Evolutionary conservation across 345 rosid genomes (phyloP), one percentile per base, ranked within the genome.

Genomic region (Heritiera littoralis): DNA sequence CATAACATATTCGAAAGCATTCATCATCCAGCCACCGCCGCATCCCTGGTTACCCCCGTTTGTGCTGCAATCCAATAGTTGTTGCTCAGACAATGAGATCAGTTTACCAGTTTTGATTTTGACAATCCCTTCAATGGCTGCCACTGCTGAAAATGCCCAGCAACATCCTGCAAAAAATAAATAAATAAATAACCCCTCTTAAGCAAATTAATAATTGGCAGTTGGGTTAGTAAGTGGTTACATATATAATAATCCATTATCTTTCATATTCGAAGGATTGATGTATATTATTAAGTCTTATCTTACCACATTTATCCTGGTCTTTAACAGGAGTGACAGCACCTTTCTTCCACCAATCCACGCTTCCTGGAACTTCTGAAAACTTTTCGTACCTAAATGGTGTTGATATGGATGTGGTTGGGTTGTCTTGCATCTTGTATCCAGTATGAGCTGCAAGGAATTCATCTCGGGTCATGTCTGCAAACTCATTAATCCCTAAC

Each of bases 291-390:
- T 35, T 3, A 1, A 35, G 38, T 35, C 38, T 81, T 46, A 93
- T 0, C 38, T 81, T 46, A 93, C 98, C 97, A 59, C 98, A 93
- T 75, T 88, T 84, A 60, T 95, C 95, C 77, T 94, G 97, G 78
- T 94, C 94, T 85, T 93, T 93, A 82, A 93, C 96, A 3, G 20
- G 86, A 17, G 38, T 86, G 38, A 95, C 98, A 17, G 98, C 97
- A 14, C 98, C 98, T 73, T 89, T 65, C 79, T 85, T 76, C 81
- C 94, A 87, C 98, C 98, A 95, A 78, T 95, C 97, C 82, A 94
- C 86, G 56, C 66, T 73, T 40, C 8, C 7, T 17, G 81, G 81
- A 35, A 51, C 11, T 7, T 23, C 77, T 9, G 73, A 68, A 32
- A 79, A 10, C 66, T 63, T 74, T 45, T 6, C 28, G 20, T 82